Conservation (phyloP, 2,329 filamentous ascomycete genomes). For the Trichoderma harzianum region DNA sequence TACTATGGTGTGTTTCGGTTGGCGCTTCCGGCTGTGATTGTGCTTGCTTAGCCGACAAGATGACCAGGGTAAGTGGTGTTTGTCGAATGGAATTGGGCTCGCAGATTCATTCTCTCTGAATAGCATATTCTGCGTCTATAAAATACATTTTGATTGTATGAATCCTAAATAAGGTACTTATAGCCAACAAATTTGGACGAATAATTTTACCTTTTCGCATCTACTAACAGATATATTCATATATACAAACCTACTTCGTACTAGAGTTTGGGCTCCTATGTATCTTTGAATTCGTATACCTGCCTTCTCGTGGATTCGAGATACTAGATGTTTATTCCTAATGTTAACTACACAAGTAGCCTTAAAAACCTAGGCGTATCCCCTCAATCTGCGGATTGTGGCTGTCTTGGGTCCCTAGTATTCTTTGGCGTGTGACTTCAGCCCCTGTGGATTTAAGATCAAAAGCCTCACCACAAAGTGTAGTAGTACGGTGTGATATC, state of each 20-base stretch:
- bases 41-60: background rate
- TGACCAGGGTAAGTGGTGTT: background rate
- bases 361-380: background rate
- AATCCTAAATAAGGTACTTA: background rate
- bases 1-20: background rate
- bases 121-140: background rate
- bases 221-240: background rate
- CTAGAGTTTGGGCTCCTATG: rapidly evolving
- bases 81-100: background rate
- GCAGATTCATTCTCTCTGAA: background rate
- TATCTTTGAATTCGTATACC: background rate
- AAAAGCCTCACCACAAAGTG: background rate
- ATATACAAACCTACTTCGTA: background rate
- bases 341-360: background rate
- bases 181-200: background rate
- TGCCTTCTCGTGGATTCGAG: background rate
- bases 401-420: background rate
- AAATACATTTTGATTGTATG: background rate
- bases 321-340: background rate
- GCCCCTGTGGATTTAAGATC: background rate
- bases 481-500: background rate
- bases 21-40: background rate
- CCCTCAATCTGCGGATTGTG: background rate
- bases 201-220: background rate
- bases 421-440: background rate